A percentile compares a stretch with the other conserved stretches of the same genome.
Conservation (phyloP, 2,329 filamentous ascomycete genomes). For the Alternaria triticina region DNA sequence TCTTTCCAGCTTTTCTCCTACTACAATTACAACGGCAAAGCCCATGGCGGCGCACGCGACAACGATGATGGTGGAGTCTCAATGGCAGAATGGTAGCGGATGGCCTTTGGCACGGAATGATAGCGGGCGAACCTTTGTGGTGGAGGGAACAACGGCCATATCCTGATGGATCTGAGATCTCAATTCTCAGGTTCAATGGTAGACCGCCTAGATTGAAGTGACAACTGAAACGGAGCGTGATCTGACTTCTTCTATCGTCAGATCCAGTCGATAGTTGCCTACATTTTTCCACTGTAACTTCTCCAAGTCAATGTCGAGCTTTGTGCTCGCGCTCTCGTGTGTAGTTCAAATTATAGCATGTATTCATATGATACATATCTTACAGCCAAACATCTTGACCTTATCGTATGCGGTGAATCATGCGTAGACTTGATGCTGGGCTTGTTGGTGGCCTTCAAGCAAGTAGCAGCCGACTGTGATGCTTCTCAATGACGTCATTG, state of each 20-base stretch:
- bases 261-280: not conserved
- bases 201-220: not conserved
- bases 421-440: not conserved
- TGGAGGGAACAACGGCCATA: not conserved
- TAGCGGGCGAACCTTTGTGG: too few species aligned
- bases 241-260: not conserved
- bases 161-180: not conserved
- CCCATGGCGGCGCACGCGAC: too few species aligned
- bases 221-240: not conserved
- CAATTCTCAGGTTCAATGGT: not conserved
- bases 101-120: too few species aligned
- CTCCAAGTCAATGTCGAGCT: not conserved
- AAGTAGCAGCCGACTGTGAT: not conserved
- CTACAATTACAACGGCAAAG: too few species aligned
- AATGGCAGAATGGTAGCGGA: too few species aligned
- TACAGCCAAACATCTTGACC: not conserved
- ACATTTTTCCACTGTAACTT: not conserved
- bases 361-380: not conserved
- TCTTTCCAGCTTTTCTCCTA: too few species aligned
- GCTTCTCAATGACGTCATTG: not conserved
- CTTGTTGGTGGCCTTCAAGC: not conserved
- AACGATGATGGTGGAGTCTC: too few species aligned
- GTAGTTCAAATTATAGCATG: not conserved
- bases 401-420: not conserved
- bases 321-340: not conserved